These are phyloP conservation scores for Aspergillus udagawae DNA, from an alignment of 2,329 filamentous ascomycete species.

Conservation along the genomic window DNA sequence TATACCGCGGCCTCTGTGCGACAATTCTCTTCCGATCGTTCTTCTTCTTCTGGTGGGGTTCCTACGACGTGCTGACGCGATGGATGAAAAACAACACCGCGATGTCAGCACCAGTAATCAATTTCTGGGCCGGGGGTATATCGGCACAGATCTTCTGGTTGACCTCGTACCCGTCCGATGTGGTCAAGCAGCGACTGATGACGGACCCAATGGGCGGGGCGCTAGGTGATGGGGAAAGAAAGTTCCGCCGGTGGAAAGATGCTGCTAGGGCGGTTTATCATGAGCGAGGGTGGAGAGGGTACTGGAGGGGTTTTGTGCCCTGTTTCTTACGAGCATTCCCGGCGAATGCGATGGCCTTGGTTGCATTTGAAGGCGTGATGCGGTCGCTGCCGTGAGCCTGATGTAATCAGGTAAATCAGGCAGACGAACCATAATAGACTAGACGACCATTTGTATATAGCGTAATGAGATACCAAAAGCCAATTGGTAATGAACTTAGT, in stretches of 20 bases:
- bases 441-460: background rate
- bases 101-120: conserved; percentile 74
- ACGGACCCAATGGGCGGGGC: conserved; percentile 78
- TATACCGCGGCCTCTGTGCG: conserved; percentile 81
- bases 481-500: background rate
- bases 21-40: conserved; percentile 86
- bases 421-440: background rate
- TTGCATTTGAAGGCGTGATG: conserved; percentile 93
- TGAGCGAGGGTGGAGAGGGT: conserved; percentile 73
- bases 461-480: background rate
- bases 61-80: conserved; percentile 79
- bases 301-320: conserved; percentile 89
- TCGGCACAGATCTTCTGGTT: conserved; percentile 95
- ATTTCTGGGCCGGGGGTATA: conserved; percentile 95
- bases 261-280: conserved; percentile 72
- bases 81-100: conserved; percentile 62
- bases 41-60: conserved; percentile 99
- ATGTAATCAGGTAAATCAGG: background rate
- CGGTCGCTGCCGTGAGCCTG: conserved; percentile 45
- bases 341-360: conserved; percentile 87
- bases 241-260: conserved; percentile 72
- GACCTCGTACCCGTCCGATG: conserved; percentile 84
- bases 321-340: conserved; percentile 94
- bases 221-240: conserved; percentile 62
- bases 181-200: conserved; percentile 96